Base-by-base conservation (phyloP, 768 basidiomycete species). In the Hemileccinum rubropunctum region DNA sequence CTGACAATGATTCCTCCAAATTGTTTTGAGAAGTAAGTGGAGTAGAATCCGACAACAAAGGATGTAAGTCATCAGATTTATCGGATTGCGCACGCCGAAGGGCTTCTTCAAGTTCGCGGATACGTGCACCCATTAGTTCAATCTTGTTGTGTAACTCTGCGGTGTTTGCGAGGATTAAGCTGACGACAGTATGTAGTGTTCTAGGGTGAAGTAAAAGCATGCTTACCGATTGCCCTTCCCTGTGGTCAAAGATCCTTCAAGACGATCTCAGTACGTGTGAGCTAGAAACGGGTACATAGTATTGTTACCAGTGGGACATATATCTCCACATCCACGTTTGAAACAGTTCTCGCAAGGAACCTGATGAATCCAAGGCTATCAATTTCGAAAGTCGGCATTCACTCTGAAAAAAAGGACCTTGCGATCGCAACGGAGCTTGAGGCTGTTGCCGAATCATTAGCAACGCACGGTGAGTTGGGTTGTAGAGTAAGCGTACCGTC, bases 341-440 rank as follows among this genome's bases (percentile, higher is more conserved):
- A 79, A 78, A 61, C 88, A 91, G 63, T 82, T 88, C 67, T 84
- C 83, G 68, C 88, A 91, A 11, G 88, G 88, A 30, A 88, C 76
- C 86, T 89, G 57, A 42, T 34, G 12, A 32, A 14, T 15, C 4
- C 27, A 33, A 47, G 44, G 47, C 45, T 23, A 59, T 71, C 52
- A 63, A 37, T 14, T 26, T 30, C 2, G 8, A 37, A 28, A 14
- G 20, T 3, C 6, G 15, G n/a, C 7, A n/a, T 39, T 30, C 30
- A 12, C 13, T 26, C 12, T 9, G 37, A 52, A 44, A 15, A 23
- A 47, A 42, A n/a, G 12, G 20, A 81, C 83, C 65, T 80, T 79
- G 58, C 78, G 77, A 61, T 86, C 84, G 56, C 84, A 87, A 28
- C 78, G 75, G 37, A 87, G 71, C 63, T 87, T 86, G 36, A 86